Conservation (phyloP, 2,329 filamentous ascomycete genomes). For the Zymoseptoria crescenta region DNA sequence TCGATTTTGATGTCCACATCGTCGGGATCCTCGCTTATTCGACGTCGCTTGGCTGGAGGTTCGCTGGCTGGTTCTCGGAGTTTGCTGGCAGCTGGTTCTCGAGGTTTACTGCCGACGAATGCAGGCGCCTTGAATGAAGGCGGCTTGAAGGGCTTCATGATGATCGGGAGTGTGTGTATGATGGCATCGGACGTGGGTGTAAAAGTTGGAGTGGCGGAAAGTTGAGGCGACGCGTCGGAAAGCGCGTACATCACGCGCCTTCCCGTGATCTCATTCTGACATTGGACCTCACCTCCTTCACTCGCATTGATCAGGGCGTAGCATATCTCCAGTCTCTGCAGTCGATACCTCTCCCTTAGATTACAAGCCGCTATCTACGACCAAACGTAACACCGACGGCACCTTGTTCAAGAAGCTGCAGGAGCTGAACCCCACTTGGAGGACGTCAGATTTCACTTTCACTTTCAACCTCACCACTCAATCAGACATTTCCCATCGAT, state of each 20-base stretch:
- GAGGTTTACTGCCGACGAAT: not conserved
- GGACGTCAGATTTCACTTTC: not conserved
- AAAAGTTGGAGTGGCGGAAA: not conserved
- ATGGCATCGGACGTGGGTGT: not conserved
- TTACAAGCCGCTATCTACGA: not conserved
- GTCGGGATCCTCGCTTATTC: conserved; percentile 30
- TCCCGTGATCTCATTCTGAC: not conserved
- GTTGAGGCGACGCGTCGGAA: not conserved
- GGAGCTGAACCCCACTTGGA: not conserved
- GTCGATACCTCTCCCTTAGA: not conserved
- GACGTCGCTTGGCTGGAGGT: conserved; percentile 37
- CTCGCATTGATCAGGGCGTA: not conserved
- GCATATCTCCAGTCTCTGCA: not conserved
- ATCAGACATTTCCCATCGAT: not conserved
- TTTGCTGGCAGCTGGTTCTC: conserved; percentile 1
- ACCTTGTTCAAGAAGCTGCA: not conserved
- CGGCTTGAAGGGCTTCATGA: conserved; percentile 27
- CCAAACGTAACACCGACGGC: not conserved
- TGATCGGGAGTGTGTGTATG: not conserved
- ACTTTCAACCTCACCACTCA: not conserved
- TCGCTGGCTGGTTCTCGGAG: conserved; percentile 15
- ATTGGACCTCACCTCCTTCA: not conserved
- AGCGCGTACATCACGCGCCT: too few species aligned
- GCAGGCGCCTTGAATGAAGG: conserved; percentile 16
- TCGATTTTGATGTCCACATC: conserved; percentile 10